phyloP scores from a whole-genome alignment of 495 filamentous ascomycete species.

The Pseudoneurospora amorphoporcata region DNA sequence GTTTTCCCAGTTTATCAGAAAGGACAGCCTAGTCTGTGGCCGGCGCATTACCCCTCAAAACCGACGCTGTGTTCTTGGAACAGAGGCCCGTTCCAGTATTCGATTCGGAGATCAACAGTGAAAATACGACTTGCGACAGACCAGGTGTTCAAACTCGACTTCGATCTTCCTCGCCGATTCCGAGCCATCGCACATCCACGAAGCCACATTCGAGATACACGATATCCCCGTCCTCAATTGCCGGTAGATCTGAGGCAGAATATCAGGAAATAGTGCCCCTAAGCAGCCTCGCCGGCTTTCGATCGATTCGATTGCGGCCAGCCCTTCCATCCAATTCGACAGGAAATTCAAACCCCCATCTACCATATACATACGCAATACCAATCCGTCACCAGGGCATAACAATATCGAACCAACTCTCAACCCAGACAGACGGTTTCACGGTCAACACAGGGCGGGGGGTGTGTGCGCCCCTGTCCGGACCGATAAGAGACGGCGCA shows the following conservation, averaged over 20 bases:
- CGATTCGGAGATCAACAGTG: not conserved
- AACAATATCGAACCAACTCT: not conserved
- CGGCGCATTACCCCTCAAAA: not conserved
- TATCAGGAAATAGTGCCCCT: not conserved
- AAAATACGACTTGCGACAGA: not conserved
- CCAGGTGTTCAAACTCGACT: not conserved
- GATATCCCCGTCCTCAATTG: not conserved
- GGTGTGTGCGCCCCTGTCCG: not conserved
- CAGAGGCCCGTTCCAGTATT: not conserved
- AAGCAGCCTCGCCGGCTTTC: not conserved
- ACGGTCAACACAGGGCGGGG: not conserved
- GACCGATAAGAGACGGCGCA: not conserved
- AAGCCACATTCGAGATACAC: not conserved
- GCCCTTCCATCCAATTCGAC: not conserved
- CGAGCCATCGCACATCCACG: not conserved
- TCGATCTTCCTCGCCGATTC: not conserved
- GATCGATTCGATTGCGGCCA: not conserved
- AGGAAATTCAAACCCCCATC: not conserved
- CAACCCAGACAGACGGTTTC: not conserved
- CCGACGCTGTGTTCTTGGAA: not conserved
- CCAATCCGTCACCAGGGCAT: not conserved
- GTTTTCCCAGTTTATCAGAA: not conserved
- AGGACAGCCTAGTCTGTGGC: not conserved
- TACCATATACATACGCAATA: not conserved
- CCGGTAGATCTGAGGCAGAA: not conserved